Conservation (phyloP, 176 grass and related monocot species). For the Cenchrus americanus region DNA sequence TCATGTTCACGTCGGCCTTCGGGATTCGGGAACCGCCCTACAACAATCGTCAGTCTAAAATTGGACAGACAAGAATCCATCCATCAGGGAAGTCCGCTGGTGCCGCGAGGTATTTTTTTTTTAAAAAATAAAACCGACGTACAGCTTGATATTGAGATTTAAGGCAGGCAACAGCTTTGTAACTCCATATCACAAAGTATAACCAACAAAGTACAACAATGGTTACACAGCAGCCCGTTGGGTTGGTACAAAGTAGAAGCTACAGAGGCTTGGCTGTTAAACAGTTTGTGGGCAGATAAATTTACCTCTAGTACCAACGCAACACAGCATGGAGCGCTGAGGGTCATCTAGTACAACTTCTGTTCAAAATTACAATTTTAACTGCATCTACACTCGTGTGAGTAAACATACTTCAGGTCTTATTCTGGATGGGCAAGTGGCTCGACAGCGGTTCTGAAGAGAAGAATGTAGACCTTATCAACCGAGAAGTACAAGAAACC, state of each 20-base stretch:
- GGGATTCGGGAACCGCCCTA: too few relatives aligned
- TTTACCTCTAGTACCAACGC: constrained; percentile 7
- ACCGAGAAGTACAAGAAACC: constrained; percentile 77
- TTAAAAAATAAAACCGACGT: neutral
- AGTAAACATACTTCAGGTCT: constrained; percentile 10
- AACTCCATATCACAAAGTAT: neutral
- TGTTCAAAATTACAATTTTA: constrained; percentile 37
- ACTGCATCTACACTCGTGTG: constrained; percentile 30
- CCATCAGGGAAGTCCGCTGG: neutral
- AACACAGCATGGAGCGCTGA: neutral
- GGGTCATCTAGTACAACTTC: constrained; percentile 29
- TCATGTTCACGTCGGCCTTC: too few relatives aligned
- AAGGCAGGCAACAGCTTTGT: constrained; percentile 1
- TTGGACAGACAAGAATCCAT: neutral
- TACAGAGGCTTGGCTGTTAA: neutral
- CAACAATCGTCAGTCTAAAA: neutral
- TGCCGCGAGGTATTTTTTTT: too few relatives aligned
- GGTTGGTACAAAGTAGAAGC: neutral
- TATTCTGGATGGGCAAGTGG: constrained; percentile 36
- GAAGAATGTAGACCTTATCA: constrained; percentile 68
- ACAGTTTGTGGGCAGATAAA: constrained; percentile 26
- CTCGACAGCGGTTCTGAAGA: constrained; percentile 63
- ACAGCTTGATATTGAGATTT: neutral
- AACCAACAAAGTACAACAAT: neutral
- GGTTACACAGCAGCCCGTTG: neutral